A percentile compares a stretch with the other conserved stretches of the same genome.
Conservation (phyloP, 1,139 yeast genomes). For the Geotrichum bryndzae region DNA sequence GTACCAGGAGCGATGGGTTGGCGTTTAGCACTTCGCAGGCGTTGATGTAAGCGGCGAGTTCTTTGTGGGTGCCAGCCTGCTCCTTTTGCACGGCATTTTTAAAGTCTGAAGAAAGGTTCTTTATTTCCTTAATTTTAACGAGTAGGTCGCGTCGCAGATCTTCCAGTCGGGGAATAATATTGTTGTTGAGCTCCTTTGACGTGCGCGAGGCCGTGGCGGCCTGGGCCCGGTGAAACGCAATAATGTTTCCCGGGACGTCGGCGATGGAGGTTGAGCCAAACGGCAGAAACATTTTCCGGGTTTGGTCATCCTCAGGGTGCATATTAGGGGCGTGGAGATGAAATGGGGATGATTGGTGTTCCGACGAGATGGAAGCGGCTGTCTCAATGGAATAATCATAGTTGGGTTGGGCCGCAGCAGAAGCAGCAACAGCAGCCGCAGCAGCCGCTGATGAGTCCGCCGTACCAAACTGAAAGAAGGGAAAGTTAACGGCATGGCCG, state of each 20-base stretch:
- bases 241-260: slow-evolving; percentile 63
- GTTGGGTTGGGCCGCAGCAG: slow-evolving; percentile 45
- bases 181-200: slow-evolving; percentile 61
- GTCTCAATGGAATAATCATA: slow-evolving; percentile 13
- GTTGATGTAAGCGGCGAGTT: slow-evolving; percentile 30
- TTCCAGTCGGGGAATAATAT: slow-evolving; percentile 76
- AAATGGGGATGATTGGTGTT: slow-evolving; percentile 16
- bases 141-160: slow-evolving; percentile 74
- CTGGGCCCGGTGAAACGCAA: slow-evolving; percentile 67
- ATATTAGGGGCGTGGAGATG: slow-evolving; percentile 15
- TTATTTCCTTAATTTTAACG: slow-evolving; percentile 81
- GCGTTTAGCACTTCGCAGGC: slow-evolving; percentile 23
- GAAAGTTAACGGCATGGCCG: slow-evolving; percentile 62
- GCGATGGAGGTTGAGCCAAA: slow-evolving; percentile 68
- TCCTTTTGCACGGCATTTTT: slow-evolving; percentile 52
- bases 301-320: slow-evolving; percentile 21
- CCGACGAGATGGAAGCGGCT: not conserved
- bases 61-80: slow-evolving; percentile 42
- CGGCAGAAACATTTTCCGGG: slow-evolving; percentile 57
- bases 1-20: slow-evolving; percentile 59
- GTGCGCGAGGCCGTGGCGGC: slow-evolving; percentile 61
- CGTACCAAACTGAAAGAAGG: slow-evolving; percentile 38
- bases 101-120: slow-evolving; percentile 73
- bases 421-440: slow-evolving; percentile 19
- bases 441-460: slow-evolving; percentile 19